Evolutionary conservation across 2,329 filamentous ascomycete species (phyloP).

Genomic region (Zarea fungicola): DNA sequence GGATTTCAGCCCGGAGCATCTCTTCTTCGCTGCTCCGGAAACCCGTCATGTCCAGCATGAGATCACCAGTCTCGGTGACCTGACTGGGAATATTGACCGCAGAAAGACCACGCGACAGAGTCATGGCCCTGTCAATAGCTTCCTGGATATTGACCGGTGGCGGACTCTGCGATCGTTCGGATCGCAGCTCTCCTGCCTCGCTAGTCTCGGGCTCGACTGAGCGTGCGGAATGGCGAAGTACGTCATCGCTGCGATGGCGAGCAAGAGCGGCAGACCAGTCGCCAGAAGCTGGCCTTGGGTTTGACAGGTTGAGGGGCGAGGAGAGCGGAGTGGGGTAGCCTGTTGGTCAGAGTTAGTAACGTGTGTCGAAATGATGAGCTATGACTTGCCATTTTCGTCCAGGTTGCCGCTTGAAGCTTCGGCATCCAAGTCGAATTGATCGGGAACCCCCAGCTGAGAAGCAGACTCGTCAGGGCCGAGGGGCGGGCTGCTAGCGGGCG

Average conservation of each 20-base stretch:
- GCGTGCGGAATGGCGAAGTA: constrained; percentile 45
- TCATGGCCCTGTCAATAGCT: constrained; percentile 76
- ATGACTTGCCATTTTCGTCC: constrained; percentile 26
- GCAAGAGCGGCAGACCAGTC: constrained; percentile 44
- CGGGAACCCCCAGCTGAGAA: constrained; percentile 57
- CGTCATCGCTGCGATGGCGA: constrained; percentile 50
- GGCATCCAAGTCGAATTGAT: constrained; percentile 61
- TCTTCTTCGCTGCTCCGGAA: constrained; percentile 95
- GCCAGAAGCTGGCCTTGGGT: constrained; percentile 41
- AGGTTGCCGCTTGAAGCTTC: constrained; percentile 24
- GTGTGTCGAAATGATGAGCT: not conserved
- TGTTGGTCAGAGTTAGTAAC: constrained; percentile 21
- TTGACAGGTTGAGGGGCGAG: constrained; percentile 35
- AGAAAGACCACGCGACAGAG: constrained; percentile 80
- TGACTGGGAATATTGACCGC: constrained; percentile 88
- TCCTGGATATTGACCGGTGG: constrained; percentile 67
- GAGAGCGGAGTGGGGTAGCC: constrained; percentile 49
- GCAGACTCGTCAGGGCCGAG: constrained; percentile 36
- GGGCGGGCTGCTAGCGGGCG: constrained; percentile 81
- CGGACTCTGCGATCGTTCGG: constrained; percentile 68
- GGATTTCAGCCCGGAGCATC: constrained; percentile 82
- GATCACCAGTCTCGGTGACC: constrained; percentile 85
- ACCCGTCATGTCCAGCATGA: constrained; percentile 97
- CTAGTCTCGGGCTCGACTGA: constrained; percentile 30
- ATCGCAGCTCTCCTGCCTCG: constrained; percentile 35